Evolutionary conservation across 495 filamentous ascomycete genomes (phyloP), one percentile per base, ranked within the genome.

Genomic region (Penicillium angulare): DNA sequence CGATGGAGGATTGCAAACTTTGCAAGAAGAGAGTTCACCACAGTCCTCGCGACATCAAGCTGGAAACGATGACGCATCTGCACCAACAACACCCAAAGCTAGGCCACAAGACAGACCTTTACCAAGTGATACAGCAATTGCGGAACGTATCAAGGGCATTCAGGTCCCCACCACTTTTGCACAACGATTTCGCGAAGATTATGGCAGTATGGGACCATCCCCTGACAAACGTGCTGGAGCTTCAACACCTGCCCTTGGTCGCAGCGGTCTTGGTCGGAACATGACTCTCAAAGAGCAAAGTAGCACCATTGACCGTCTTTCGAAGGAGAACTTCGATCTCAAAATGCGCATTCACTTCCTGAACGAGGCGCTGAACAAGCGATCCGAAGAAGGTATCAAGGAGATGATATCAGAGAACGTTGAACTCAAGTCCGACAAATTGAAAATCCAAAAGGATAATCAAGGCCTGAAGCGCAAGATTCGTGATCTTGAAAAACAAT

Each of bases 341-440:
- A 98, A 98, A 68, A 86, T 98, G 67, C 91, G 96, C 67, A 93
- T 97, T 42, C 92, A 96, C 73, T 97, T 95, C 60, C 81, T 98
- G 26, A 93, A 92, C 60, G 90, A 97, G 59, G 87, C 92, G 8
- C 69, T 98, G 22, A 90, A 95, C 69, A 89, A 90, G 61, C 86
- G 92, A 32, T 96, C 90, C 7, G 95, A 97, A 65, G 95, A 98
- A 66, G 89, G 91, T 43, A 86, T 97, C 65, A 95, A 95, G 71
- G 92, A 96, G 63, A 91, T 96, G 86, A 92, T 96, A 55, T 87
- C 88, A 17, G 92, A 97, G 70, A 98, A 96, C 66, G 90, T 97
- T 12, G 92, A 97, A 65, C 77, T 97, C 47, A 92, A 92, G 63
- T 95, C 92, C 3, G 86, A 88, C 41, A 83, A 96, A 49, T 81